phyloP scores from a whole-genome alignment of 805 yeast genomes.

The Barnettozyma pratensis region DNA sequence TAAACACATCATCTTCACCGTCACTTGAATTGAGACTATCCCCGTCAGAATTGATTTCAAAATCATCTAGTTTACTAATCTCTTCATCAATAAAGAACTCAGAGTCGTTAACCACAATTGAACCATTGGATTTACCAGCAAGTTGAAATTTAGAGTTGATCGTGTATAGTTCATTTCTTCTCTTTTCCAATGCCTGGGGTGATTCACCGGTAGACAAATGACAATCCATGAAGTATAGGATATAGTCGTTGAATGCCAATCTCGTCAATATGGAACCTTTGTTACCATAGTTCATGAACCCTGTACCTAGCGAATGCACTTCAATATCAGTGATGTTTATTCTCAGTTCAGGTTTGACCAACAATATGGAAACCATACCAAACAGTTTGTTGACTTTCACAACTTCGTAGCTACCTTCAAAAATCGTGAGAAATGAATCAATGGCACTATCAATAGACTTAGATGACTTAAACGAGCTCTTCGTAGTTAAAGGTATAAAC shows the following conservation, averaged over 20 bases:
- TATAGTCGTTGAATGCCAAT: constrained; percentile 25
- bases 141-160: constrained; percentile 28
- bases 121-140: constrained; percentile 16
- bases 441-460: constrained; percentile 11
- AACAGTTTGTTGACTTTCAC: constrained; percentile 43
- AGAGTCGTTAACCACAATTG: constrained; percentile 16
- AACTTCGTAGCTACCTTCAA: constrained; percentile 27
- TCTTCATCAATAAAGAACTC: constrained; percentile 25
- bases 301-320: constrained; percentile 47
- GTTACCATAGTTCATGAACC: constrained; percentile 57
- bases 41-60: constrained; percentile 14
- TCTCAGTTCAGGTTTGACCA: constrained; percentile 30
- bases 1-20: neutral
- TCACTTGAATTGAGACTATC: constrained; percentile 1
- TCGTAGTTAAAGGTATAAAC: constrained; percentile 42
- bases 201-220: constrained; percentile 52
- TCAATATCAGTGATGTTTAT: constrained; percentile 36
- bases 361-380: constrained; percentile 45
- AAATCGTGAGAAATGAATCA: neutral
- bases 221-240: constrained; percentile 39
- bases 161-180: constrained; percentile 42
- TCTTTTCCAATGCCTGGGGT: constrained; percentile 29
- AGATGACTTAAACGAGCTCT: constrained; percentile 29
- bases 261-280: constrained; percentile 51
- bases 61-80: constrained; percentile 12